Percentiles rank a stretch among this genome's conserved stretches.
phyloP scores from a whole-genome alignment of 148 eudicot genomes.

The Camellia japonica region DNA sequence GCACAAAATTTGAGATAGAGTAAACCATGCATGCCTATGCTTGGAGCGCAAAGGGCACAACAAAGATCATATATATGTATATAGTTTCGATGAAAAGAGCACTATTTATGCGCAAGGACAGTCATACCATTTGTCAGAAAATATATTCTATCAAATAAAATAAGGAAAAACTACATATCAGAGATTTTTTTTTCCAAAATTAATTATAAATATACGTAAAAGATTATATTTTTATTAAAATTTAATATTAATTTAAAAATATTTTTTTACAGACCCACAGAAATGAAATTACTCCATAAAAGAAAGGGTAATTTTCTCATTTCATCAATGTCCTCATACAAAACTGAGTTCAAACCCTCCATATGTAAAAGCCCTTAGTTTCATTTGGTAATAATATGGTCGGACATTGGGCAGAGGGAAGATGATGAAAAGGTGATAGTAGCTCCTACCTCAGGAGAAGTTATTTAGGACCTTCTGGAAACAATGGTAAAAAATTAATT shows the following conservation, averaged over 20 bases:
- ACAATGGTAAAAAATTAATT: no score
- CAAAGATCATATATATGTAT: not conserved
- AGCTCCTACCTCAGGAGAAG: not conserved
- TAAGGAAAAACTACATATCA: not conserved
- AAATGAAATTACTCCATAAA: no score
- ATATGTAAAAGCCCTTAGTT: not conserved
- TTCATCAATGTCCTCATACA: not conserved
- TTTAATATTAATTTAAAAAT: no score
- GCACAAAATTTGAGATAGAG: no score
- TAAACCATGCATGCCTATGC: no score
- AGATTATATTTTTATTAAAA: no score
- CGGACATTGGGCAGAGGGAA: slow-evolving; percentile 2
- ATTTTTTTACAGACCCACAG: no score
- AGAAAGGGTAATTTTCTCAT: not conserved
- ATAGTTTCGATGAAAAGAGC: not conserved
- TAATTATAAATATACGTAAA: no score
- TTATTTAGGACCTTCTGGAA: no score
- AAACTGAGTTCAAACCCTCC: not conserved
- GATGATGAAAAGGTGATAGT: not conserved
- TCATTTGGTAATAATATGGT: slow-evolving; percentile 18
- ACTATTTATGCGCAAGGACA: not conserved
- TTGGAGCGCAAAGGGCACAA: no score
- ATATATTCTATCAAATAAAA: not conserved
- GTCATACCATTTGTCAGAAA: not conserved
- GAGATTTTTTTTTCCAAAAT: no score